These are phyloP conservation scores for Backusella sp. DNA, from an alignment of 192 early-diverging fungal species.

Conservation along the genomic window DNA sequence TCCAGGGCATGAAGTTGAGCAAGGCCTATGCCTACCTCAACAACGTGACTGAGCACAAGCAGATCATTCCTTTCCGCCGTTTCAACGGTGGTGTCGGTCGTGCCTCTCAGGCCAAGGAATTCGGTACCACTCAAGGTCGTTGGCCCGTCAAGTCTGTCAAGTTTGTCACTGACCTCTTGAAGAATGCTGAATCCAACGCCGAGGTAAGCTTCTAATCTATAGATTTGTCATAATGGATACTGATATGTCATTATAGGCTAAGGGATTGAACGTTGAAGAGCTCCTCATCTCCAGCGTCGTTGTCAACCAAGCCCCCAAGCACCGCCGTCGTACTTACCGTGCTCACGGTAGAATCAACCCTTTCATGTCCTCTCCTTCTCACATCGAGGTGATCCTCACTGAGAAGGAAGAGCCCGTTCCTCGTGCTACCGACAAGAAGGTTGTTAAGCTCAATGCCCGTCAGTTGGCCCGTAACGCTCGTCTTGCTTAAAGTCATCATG, in stretches of 20 bases:
- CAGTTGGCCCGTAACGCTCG: conserved; percentile 51
- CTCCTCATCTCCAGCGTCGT: conserved; percentile 90
- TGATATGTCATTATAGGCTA: conserved; percentile 50
- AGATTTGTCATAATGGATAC: background rate
- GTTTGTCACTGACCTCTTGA: conserved; percentile 86
- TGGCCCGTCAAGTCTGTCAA: conserved; percentile 96
- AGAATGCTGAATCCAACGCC: conserved; percentile 96
- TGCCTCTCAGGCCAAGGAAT: conserved; percentile 91
- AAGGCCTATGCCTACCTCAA: conserved; percentile 89
- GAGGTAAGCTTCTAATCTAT: conserved; percentile 51
- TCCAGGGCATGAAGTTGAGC: conserved; percentile 84
- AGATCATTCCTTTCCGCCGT: conserved; percentile 91
- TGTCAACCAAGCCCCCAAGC: conserved; percentile 96
- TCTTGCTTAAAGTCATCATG: conserved; percentile 27
- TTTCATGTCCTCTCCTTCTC: conserved; percentile 91
- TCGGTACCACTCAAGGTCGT: conserved; percentile 81
- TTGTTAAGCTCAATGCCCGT: conserved; percentile 45
- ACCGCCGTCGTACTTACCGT: conserved; percentile 93
- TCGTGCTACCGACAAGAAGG: conserved; percentile 61
- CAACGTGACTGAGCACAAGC: conserved; percentile 94
- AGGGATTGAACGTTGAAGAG: conserved; percentile 85
- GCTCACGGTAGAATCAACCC: conserved; percentile 93
- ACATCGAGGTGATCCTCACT: conserved; percentile 89
- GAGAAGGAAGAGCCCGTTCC: conserved; percentile 83
- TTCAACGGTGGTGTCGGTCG: conserved; percentile 96